phyloP scores from a whole-genome alignment of 2,329 filamentous ascomycete species.

The Fusarium pseudocircinatum region DNA sequence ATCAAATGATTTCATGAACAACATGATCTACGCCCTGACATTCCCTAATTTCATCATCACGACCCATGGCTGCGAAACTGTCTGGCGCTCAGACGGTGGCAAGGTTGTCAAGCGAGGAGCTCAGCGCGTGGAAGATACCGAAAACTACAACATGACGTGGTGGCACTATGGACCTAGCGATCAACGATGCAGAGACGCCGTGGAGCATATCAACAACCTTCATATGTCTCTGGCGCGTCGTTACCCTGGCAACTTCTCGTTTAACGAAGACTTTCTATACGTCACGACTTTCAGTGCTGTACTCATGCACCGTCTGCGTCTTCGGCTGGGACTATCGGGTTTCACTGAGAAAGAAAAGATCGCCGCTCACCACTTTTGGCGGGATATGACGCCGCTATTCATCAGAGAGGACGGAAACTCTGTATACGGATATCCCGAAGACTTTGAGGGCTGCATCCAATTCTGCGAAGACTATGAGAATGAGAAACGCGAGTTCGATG shows the following conservation, averaged over 20 bases:
- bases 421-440: neutral
- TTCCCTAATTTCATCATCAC: neutral
- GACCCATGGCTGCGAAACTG: neutral
- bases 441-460: neutral
- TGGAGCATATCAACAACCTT: neutral
- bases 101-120: neutral
- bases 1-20: neutral
- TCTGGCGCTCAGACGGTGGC: slow-evolving; percentile 4
- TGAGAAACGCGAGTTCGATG: neutral
- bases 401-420: neutral
- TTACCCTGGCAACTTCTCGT: neutral
- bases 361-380: neutral
- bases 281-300: neutral
- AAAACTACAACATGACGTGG: slow-evolving; percentile 11
- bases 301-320: neutral
- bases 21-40: neutral
- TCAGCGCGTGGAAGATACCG: neutral
- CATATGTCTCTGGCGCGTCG: neutral
- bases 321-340: neutral
- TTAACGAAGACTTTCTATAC: neutral
- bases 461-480: neutral
- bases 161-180: neutral
- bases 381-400: neutral
- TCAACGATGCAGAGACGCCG: neutral
- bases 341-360: neutral